A percentile compares a stretch with the other conserved stretches of the same genome.
Evolutionary conservation across 2,329 filamentous ascomycete species (phyloP).

Genomic region (Emergomyces orientalis): DNA sequence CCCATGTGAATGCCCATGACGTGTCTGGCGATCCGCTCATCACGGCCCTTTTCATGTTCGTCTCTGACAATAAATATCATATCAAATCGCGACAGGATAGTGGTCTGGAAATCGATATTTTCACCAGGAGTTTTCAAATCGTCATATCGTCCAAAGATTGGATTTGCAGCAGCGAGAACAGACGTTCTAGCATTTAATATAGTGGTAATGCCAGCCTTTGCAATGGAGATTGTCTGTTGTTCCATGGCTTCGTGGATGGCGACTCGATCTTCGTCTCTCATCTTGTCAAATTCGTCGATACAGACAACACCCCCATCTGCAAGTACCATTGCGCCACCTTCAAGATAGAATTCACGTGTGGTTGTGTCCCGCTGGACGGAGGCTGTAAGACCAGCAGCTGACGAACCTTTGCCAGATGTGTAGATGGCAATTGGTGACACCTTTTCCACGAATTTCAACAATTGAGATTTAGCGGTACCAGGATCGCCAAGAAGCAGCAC

Average conservation of each 20-base stretch:
- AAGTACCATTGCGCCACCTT: conserved; percentile 96
- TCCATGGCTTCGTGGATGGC: conserved; percentile 99
- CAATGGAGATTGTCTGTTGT: conserved; percentile 97
- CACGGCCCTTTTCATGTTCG: conserved; percentile 79
- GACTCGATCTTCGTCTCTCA: conserved; percentile 95
- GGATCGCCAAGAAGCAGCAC: conserved; percentile 93
- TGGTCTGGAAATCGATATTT: conserved; percentile 99
- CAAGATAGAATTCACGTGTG: conserved; percentile 92
- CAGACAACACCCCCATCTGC: conserved; percentile 95
- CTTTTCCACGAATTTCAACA: conserved; percentile 95
- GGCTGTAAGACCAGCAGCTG: conserved; percentile 90
- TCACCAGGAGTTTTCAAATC: conserved; percentile 96
- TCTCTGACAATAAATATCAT: conserved; percentile 99
- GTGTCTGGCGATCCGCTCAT: conserved; percentile 90
- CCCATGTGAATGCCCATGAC: conserved; percentile 98
- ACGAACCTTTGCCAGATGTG: conserved; percentile 96
- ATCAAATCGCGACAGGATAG: conserved; percentile 94
- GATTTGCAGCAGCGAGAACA: conserved; percentile 90
- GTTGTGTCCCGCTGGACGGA: conserved; percentile 89
- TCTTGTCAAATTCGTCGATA: conserved; percentile 99
- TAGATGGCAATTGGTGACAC: conserved; percentile 95
- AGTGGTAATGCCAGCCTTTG: conserved; percentile 96
- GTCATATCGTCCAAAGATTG: conserved; percentile 95
- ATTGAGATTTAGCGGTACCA: conserved; percentile 93
- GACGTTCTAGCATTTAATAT: conserved; percentile 94